These are phyloP conservation scores for Xylaria sp. DNA, from an alignment of 2,329 filamentous ascomycete species.

Conservation along the genomic window DNA sequence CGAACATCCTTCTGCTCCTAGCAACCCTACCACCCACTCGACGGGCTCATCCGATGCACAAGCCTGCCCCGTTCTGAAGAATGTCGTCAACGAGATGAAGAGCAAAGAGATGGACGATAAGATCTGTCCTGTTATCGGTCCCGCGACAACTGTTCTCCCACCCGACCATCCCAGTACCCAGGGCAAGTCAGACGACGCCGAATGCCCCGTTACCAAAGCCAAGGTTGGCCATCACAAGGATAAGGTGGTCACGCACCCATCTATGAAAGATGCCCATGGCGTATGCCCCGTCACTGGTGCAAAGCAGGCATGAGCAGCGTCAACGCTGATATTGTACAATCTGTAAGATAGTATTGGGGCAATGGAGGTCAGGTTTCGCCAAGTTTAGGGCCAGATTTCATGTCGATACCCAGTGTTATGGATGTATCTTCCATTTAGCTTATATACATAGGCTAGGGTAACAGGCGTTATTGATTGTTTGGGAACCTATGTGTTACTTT, in stretches of 20 bases:
- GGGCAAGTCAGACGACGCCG: constrained; percentile 45
- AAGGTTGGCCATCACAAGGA: constrained; percentile 56
- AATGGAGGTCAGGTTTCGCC: not conserved
- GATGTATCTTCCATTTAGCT: not conserved
- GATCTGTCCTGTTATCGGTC: constrained; percentile 56
- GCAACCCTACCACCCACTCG: constrained; percentile 40
- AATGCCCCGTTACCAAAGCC: constrained; percentile 57
- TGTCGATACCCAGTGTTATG: not conserved
- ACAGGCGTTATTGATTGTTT: not conserved
- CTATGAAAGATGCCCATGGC: constrained; percentile 47
- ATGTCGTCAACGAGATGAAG: constrained; percentile 52
- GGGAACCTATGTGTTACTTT: not conserved
- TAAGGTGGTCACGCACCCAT: constrained; percentile 52
- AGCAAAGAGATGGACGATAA: constrained; percentile 55
- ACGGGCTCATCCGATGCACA: constrained; percentile 50
- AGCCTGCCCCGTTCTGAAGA: constrained; percentile 52
- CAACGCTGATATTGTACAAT: not conserved
- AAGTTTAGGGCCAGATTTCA: not conserved
- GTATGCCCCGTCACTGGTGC: constrained; percentile 55
- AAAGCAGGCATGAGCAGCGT: constrained; percentile 32
- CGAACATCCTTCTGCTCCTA: constrained; percentile 53
- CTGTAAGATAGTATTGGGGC: constrained; percentile 6
- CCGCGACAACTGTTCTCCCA: constrained; percentile 55
- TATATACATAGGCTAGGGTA: not conserved
- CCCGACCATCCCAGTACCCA: constrained; percentile 54